These are phyloP conservation scores for Triglochin maritima DNA, from an alignment of 106 monocot genomes.

Conservation along the genomic window DNA sequence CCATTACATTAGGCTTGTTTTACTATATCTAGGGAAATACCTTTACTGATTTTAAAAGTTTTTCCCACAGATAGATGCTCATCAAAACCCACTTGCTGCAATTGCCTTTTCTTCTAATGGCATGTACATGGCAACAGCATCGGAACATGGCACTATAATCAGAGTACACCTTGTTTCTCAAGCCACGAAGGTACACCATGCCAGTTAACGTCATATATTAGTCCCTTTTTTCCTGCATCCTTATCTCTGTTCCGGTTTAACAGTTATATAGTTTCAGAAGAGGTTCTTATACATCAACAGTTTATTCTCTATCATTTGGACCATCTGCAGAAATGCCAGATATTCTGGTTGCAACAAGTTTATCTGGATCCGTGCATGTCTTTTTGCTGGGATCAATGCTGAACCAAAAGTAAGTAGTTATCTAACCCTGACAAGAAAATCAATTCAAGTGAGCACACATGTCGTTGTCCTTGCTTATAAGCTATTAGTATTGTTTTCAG, in stretches of 20 bases:
- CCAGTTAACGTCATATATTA: background rate
- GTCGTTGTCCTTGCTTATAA: background rate
- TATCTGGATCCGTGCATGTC: conserved; percentile 82
- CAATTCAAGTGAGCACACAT: too few relatives aligned
- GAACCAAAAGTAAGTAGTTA: conserved; percentile 38
- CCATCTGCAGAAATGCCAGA: conserved; percentile 78
- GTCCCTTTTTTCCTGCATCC: too few relatives aligned
- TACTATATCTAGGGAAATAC: background rate
- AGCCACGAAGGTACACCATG: conserved; percentile 59
- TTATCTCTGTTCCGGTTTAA: background rate
- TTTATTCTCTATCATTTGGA: conserved; percentile 87
- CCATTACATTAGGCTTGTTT: background rate
- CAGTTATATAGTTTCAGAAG: conserved; percentile 93
- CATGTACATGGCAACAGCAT: conserved; percentile 83
- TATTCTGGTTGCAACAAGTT: conserved; percentile 81
- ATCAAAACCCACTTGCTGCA: conserved; percentile 67
- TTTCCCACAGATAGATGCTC: conserved; percentile 75
- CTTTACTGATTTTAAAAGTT: background rate
- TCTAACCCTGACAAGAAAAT: too few relatives aligned
- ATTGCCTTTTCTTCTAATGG: conserved; percentile 75
- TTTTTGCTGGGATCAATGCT: conserved; percentile 54
- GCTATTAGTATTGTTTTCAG: background rate
- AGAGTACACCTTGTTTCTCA: conserved; percentile 94
- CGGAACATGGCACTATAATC: conserved; percentile 86
- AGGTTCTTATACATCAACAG: conserved; percentile 84